Percentiles rank a stretch among this genome's conserved stretches.
phyloP scores from a whole-genome alignment of 495 filamentous ascomycete genomes.

The Aspergillus olivimuriae region DNA sequence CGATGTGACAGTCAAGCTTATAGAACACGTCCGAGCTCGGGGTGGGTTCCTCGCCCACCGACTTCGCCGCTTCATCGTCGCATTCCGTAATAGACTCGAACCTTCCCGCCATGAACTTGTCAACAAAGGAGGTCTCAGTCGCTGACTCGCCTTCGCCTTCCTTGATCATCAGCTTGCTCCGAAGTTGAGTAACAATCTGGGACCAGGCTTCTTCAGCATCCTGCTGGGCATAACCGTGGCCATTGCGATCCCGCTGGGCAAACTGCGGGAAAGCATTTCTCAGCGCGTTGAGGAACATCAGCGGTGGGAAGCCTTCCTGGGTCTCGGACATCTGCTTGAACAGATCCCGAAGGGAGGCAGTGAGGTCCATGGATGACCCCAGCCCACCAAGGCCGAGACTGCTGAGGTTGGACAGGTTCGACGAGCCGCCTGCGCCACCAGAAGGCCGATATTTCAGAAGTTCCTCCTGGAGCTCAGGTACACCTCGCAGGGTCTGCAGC shows the following conservation, averaged over 20 bases:
- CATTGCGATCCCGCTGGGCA: conserved; percentile 73
- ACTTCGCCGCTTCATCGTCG: conserved; percentile 71
- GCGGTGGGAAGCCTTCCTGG: conserved; percentile 78
- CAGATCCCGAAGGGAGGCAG: conserved; percentile 71
- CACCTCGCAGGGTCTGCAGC: conserved; percentile 76
- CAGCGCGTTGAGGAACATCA: conserved; percentile 79
- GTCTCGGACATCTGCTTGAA: conserved; percentile 94
- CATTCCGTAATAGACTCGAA: conserved; percentile 74
- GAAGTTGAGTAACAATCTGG: conserved; percentile 83
- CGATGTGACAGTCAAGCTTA: conserved; percentile 95
- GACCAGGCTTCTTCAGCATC: conserved; percentile 99
- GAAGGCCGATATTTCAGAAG: conserved; percentile 59
- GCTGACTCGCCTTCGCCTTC: conserved; percentile 39
- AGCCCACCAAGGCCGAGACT: conserved; percentile 56
- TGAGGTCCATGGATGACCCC: conserved; percentile 63
- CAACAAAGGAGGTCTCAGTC: conserved; percentile 65
- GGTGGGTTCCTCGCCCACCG: conserved; percentile 66
- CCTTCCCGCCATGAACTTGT: conserved; percentile 80
- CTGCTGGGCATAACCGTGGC: conserved; percentile 85
- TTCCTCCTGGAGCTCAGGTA: conserved; percentile 86
- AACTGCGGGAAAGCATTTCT: conserved; percentile 88
- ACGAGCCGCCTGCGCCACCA: conserved; percentile 23
- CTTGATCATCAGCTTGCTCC: conserved; percentile 67
- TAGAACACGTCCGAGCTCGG: conserved; percentile 68
- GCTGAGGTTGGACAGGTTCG: conserved; percentile 43